Conservation (phyloP, 2,329 filamentous ascomycete genomes). For the Sporothrix humicola region DNA sequence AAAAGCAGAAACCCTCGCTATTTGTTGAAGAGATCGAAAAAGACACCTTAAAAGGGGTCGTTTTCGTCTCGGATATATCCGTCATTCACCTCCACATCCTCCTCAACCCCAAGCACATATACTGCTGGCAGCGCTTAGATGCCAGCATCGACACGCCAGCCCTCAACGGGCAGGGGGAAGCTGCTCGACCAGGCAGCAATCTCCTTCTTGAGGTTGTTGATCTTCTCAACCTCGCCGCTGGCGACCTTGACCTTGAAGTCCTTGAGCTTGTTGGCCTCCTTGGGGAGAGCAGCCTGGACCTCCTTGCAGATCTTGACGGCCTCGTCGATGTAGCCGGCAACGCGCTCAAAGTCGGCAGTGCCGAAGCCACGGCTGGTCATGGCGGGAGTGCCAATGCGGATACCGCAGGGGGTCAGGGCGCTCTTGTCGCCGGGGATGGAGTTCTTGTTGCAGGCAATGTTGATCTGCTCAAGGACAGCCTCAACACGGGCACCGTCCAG, state of each 20-base stretch:
- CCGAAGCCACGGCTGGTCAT: constrained; percentile 97
- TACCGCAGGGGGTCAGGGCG: constrained; percentile 89
- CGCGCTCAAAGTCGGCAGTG: constrained; percentile 87
- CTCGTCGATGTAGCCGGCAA: constrained; percentile 86
- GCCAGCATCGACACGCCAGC: constrained; percentile 57
- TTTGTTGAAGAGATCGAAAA: constrained; percentile 22
- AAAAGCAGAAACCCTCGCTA: constrained; percentile 11
- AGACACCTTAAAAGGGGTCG: neutral
- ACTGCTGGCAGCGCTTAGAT: constrained; percentile 29
- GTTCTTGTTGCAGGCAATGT: constrained; percentile 99
- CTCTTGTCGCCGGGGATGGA: constrained; percentile 97
- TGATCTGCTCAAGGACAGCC: constrained; percentile 94
- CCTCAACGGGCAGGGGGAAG: constrained; percentile 91
- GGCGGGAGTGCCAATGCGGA: constrained; percentile 94
- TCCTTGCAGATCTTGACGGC: constrained; percentile 89
- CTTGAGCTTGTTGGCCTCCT: constrained; percentile 99
- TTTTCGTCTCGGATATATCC: constrained; percentile 23
- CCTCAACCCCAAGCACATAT: neutral
- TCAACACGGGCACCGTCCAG: constrained; percentile 96
- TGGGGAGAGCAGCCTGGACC: constrained; percentile 82
- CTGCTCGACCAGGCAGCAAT: constrained; percentile 83
- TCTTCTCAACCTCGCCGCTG: constrained; percentile 76
- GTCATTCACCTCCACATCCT: neutral
- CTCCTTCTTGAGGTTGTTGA: constrained; percentile 86
- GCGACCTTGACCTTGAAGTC: constrained; percentile 97